Evolutionary conservation across 2,329 filamentous ascomycete genomes (phyloP).

Genomic region (Neurospora sp.): DNA sequence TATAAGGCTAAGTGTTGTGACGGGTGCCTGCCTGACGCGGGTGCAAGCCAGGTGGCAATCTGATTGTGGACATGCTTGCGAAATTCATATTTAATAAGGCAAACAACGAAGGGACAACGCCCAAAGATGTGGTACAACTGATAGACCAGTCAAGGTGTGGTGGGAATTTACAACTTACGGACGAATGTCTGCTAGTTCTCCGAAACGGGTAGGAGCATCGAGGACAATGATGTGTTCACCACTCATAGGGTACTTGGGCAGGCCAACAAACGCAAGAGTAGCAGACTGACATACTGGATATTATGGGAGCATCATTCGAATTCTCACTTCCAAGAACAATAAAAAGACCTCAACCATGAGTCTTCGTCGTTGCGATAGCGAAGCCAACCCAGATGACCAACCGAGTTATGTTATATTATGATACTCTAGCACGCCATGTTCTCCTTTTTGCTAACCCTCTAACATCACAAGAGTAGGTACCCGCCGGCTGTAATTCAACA

Average conservation of each 20-base stretch:
- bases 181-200: too few species aligned
- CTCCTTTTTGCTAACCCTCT: not conserved
- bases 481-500: not conserved
- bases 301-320: not conserved
- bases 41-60: too few species aligned
- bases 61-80: not conserved
- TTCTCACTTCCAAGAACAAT: not conserved
- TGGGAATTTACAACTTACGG: too few species aligned
- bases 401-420: not conserved
- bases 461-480: not conserved
- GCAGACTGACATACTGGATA: not conserved
- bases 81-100: too few species aligned
- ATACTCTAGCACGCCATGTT: not conserved
- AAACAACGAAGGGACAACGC: not conserved
- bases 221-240: not conserved
- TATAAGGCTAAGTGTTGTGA: too few species aligned
- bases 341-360: not conserved
- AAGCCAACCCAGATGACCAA: not conserved
- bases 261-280: not conserved
- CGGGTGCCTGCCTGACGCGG: too few species aligned
- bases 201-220: not conserved
- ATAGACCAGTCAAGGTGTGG: too few species aligned
- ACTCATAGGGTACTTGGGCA: not conserved
- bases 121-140: not conserved
- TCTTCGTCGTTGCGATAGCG: not conserved